Evolutionary conservation across 2,329 filamentous ascomycete genomes (phyloP).

Genomic region (Sarocladium strictum): DNA sequence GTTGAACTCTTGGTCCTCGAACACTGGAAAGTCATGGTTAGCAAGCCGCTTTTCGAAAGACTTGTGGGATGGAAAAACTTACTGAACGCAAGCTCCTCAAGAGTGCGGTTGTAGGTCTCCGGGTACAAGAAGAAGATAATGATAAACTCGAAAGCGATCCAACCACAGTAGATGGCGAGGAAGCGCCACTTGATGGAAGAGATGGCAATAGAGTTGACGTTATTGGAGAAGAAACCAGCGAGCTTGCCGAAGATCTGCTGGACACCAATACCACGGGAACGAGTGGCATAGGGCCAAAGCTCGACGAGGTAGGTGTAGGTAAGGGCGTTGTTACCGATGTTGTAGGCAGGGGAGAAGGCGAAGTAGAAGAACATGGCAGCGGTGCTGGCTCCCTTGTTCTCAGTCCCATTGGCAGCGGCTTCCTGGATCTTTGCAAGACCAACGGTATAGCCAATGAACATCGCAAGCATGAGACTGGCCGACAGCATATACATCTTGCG

Average conservation of each 20-base stretch:
- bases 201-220: slow-evolving; percentile 40
- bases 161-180: slow-evolving; percentile 18
- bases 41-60: not conserved
- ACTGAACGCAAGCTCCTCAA: slow-evolving; percentile 58
- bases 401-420: slow-evolving; percentile 25
- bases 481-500: slow-evolving; percentile 47
- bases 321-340: slow-evolving; percentile 55
- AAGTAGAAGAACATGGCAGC: slow-evolving; percentile 50
- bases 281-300: slow-evolving; percentile 51
- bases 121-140: slow-evolving; percentile 73
- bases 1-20: slow-evolving; percentile 32
- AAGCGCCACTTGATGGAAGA: slow-evolving; percentile 15
- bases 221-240: slow-evolving; percentile 35
- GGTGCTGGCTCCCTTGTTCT: slow-evolving; percentile 27
- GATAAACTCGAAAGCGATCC: slow-evolving; percentile 21
- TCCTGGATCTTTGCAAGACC: slow-evolving; percentile 33
- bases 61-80: slow-evolving; percentile 16
- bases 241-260: slow-evolving; percentile 47
- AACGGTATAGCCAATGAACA: slow-evolving; percentile 51
- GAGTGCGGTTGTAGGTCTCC: slow-evolving; percentile 68
- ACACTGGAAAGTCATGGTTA: slow-evolving; percentile 24
- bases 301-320: slow-evolving; percentile 53
- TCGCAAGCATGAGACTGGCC: slow-evolving; percentile 37
- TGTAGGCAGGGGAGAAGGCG: slow-evolving; percentile 48
- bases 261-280: slow-evolving; percentile 52